Base-by-base conservation (phyloP, 2,329 filamentous ascomycete species). In the Cercospora beticola region DNA sequence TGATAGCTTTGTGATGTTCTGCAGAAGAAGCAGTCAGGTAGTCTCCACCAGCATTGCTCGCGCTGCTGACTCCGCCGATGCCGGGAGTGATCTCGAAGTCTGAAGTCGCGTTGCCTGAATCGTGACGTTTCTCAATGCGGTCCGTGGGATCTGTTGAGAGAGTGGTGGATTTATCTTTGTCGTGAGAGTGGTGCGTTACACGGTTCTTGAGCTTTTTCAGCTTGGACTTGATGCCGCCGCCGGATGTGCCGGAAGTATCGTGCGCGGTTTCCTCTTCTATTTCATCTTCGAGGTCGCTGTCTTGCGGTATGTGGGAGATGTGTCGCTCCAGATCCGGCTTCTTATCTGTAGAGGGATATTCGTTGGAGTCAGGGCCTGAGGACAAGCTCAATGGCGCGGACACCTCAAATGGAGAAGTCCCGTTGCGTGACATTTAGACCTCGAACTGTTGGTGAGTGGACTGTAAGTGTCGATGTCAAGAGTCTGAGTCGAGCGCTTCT, bases 281-380 rank as follows among this genome's bases (percentile, higher is more conserved):
- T 8, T 56, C 33, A 16, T 65, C 66, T 18, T 65, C 57, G 8
- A 65, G 62, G 26, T 68, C 67, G 62, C 62, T 65, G 33, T 68
- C 62, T 49, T 65, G 43, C 9, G 67, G 67, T 23, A 68, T 68
- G 30, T 68, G 67, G 31, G 67, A 68, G 23, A 68, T 68, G 67
- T 68, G 67, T 52, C 67, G 67, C 49, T 68, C 67, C 7, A 68
- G 58, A 30, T 58, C 58, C 0, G 63, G 67, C 28, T 68, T 68
- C 46, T 26, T 65, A 8, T 63, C 58, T 26, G 52, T 57, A n/a
- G 62, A 23, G 7, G 66, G 33, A 28, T 58, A 21, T 26, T 62
- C 57, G 7, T 62, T 28, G 18, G 54, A 49, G 4, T 57, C n/a
- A 21, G 57, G 30, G 12, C 28, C 60, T 5, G 57, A 61, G 18